Conservation (phyloP, 805 yeast genomes). For the Lipomyces mesembrius region DNA sequence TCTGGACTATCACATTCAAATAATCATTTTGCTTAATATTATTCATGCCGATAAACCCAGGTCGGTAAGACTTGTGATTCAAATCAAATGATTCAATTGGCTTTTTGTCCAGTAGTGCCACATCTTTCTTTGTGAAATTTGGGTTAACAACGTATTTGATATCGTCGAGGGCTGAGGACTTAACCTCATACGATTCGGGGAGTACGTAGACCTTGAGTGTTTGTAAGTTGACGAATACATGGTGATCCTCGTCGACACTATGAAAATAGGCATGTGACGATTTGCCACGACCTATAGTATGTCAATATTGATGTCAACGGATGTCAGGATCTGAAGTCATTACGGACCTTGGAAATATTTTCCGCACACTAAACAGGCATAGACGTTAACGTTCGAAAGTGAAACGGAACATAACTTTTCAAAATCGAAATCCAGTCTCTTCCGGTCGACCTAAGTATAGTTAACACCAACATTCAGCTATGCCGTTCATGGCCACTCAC, state of each 20-base stretch:
- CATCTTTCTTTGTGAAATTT: slow-evolving; percentile 47
- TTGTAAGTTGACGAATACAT: slow-evolving; percentile 61
- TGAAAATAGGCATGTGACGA: slow-evolving; percentile 72
- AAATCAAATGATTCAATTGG: slow-evolving; percentile 50
- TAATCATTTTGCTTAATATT: slow-evolving; percentile 58
- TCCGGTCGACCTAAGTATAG: slow-evolving; percentile 27
- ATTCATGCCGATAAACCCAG: slow-evolving; percentile 71
- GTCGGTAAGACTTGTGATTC: slow-evolving; percentile 53
- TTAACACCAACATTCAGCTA: background rate
- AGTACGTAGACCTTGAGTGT: slow-evolving; percentile 57
- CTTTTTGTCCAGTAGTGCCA: slow-evolving; percentile 46
- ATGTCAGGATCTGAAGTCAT: background rate
- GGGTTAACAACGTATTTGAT: slow-evolving; percentile 62
- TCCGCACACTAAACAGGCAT: slow-evolving; percentile 77
- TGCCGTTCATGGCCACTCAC: slow-evolving; percentile 14
- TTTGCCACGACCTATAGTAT: slow-evolving; percentile 56
- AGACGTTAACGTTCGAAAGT: slow-evolving; percentile 62
- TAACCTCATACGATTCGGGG: slow-evolving; percentile 64
- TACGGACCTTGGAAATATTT: slow-evolving; percentile 57
- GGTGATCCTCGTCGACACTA: slow-evolving; percentile 65
- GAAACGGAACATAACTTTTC: slow-evolving; percentile 70
- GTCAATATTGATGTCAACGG: background rate
- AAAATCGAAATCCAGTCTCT: slow-evolving; percentile 64
- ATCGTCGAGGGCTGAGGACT: slow-evolving; percentile 53
- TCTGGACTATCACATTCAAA: slow-evolving; percentile 61